Evolutionary conservation across 2,329 filamentous ascomycete species (phyloP), one percentile per base, ranked within the genome.

Genomic region (Annulohypoxylon truncatum): DNA sequence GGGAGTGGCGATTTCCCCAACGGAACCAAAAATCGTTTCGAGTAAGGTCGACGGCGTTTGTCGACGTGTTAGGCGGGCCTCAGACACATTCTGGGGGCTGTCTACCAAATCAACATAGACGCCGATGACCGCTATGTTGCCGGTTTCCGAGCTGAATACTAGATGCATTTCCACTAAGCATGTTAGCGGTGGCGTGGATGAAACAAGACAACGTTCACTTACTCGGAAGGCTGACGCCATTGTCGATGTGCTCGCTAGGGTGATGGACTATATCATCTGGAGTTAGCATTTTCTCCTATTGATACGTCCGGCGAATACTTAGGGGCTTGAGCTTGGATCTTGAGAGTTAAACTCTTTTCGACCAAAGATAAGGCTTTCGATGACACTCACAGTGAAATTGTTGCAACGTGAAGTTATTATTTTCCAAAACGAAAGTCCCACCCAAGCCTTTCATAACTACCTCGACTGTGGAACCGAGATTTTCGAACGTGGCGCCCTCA

Each of bases 381-480:
- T 8, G 12, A 22, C 38, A 42, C 38, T 20, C 13, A 42, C 38
- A 84, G 71, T 85, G 83, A 74, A 84, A 84, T 72, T 84, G 82
- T 63, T 80, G 67, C 18, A 84, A 74, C 28, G 77, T 73, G 58
- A 79, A 84, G 13, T 72, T 69, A 52, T 73, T 74, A 38, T 75
- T 79, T 47, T 75, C 76, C 13, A 81, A 70, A 6, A 72, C 70
- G 35, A 81, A 75, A 1, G 72, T 74, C 52, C 78, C 79, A 2
- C 79, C 79, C 24, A 73, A 64, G 9, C 82, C 83, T 66, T 83
- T 82, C 61, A 83, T 83, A 28, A 87, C 77, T 61, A 87, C 82
- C 77, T 88, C 84, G 55, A 89, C 81, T 0, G 85, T 88, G 24
- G 84, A 85, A 48, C 85, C 86, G 9, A 87, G 79, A 74, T 89